Evolutionary conservation across 345 rosid species (phyloP).

Genomic region (Arabidopsis suecica): DNA sequence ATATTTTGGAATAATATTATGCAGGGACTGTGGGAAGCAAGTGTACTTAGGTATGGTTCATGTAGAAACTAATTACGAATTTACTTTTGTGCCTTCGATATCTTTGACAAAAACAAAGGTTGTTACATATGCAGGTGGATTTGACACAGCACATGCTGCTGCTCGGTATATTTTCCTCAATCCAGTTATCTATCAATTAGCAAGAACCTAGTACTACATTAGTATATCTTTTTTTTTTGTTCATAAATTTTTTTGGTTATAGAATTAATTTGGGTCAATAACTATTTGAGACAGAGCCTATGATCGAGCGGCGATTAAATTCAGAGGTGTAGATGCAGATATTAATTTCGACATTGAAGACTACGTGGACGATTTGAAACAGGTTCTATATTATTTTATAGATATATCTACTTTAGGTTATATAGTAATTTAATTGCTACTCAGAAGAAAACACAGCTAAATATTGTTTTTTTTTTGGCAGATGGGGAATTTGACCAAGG

Average conservation of each 20-base stretch:
- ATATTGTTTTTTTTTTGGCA: constrained; percentile 20
- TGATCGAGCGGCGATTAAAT: constrained; percentile 97
- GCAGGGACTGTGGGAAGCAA: constrained; percentile 99
- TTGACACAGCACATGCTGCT: constrained; percentile 99
- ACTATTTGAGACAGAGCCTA: constrained; percentile 68
- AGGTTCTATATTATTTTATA: constrained; percentile 50
- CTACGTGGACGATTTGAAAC: constrained; percentile 87
- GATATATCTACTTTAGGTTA: neutral
- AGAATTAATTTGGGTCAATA: neutral
- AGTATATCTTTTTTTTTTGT: neutral
- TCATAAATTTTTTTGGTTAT: neutral
- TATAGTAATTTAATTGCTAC: neutral
- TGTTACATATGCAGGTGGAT: constrained; percentile 71
- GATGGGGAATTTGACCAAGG: constrained; percentile 89
- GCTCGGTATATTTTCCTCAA: constrained; percentile 64
- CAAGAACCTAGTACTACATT: neutral
- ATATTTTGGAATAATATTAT: constrained; percentile 19
- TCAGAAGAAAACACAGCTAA: neutral
- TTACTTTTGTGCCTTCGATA: neutral
- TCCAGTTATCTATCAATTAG: neutral
- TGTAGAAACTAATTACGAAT: neutral
- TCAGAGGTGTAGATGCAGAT: constrained; percentile 93
- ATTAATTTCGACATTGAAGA: constrained; percentile 86
- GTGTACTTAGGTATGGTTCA: constrained; percentile 84
- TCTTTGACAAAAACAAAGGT: neutral